Percentiles rank a stretch among this genome's conserved stretches.
Evolutionary conservation across 257 asterid species (phyloP).

Genomic region (Verbascum thapsus): DNA sequence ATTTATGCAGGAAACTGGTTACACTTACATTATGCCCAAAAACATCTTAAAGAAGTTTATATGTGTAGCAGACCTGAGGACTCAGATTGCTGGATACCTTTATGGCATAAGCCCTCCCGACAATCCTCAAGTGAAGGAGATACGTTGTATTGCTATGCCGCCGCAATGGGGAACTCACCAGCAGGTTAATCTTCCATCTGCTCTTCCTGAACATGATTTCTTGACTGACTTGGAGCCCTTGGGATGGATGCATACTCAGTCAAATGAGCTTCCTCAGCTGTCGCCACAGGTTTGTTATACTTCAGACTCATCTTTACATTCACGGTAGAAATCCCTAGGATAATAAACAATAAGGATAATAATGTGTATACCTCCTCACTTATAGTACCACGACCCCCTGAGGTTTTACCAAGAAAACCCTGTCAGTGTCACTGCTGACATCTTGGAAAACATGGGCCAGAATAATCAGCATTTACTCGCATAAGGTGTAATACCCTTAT

Average conservation of each 20-base stretch:
- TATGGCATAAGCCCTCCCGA: conserved; percentile 98
- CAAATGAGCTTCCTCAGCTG: conserved; percentile 95
- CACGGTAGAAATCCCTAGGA: not conserved
- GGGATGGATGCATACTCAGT: conserved; percentile 99
- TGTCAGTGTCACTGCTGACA: too few relatives aligned
- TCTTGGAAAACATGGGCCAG: too few relatives aligned
- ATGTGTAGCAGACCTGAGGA: conserved; percentile 93
- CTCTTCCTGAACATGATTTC: conserved; percentile 93
- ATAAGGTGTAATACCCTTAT: too few relatives aligned
- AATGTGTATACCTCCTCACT: too few relatives aligned
- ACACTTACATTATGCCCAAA: conserved; percentile 96
- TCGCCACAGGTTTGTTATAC: conserved; percentile 72
- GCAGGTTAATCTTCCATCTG: conserved; percentile 88
- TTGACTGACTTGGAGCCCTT: conserved; percentile 89
- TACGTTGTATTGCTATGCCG: conserved; percentile 93
- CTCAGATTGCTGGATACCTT: conserved; percentile 92
- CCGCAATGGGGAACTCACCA: conserved; percentile 99
- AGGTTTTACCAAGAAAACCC: too few relatives aligned
- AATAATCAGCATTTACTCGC: too few relatives aligned
- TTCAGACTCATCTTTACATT: not conserved
- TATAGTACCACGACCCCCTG: too few relatives aligned
- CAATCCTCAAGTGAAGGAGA: conserved; percentile 98
- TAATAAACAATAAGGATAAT: too few relatives aligned
- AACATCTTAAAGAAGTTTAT: conserved; percentile 94
- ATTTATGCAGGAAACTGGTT: conserved; percentile 92